phyloP scores from a whole-genome alignment of 1,139 yeast genomes.

The Nakaseomyces uthaithaninus region DNA sequence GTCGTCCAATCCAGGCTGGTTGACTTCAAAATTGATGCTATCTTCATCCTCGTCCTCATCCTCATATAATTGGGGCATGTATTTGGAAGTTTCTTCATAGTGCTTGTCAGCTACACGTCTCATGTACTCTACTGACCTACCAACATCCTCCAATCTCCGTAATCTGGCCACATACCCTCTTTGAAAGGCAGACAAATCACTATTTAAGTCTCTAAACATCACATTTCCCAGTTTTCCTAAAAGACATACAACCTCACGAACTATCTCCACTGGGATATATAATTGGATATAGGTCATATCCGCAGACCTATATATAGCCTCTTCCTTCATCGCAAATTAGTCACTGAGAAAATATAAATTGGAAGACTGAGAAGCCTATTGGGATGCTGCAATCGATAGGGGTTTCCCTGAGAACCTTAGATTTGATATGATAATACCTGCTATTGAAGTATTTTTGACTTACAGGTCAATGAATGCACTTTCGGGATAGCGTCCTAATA shows the following conservation, averaged over 20 bases:
- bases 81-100: constrained; percentile 31
- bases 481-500: too few species aligned
- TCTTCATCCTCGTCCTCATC: constrained; percentile 15
- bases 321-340: constrained; percentile 22
- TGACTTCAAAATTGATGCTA: constrained; percentile 13
- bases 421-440: too few species aligned
- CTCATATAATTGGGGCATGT: constrained; percentile 31
- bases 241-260: constrained; percentile 56
- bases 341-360: too few species aligned
- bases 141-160: constrained; percentile 58
- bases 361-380: too few species aligned
- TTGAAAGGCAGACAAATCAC: constrained; percentile 61
- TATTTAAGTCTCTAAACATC: constrained; percentile 64
- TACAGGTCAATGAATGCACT: too few species aligned
- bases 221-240: constrained; percentile 57
- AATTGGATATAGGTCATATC: constrained; percentile 70
- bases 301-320: constrained; percentile 45
- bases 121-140: constrained; percentile 53
- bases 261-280: constrained; percentile 63
- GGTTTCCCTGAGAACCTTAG: too few species aligned
- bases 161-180: constrained; percentile 64
- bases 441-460: too few species aligned
- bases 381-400: background rate
- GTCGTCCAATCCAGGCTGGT: constrained; percentile 10
- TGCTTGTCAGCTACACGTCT: constrained; percentile 38